Conservation (phyloP, 2,329 filamentous ascomycete genomes). For the Botrytis hyacinthi region DNA sequence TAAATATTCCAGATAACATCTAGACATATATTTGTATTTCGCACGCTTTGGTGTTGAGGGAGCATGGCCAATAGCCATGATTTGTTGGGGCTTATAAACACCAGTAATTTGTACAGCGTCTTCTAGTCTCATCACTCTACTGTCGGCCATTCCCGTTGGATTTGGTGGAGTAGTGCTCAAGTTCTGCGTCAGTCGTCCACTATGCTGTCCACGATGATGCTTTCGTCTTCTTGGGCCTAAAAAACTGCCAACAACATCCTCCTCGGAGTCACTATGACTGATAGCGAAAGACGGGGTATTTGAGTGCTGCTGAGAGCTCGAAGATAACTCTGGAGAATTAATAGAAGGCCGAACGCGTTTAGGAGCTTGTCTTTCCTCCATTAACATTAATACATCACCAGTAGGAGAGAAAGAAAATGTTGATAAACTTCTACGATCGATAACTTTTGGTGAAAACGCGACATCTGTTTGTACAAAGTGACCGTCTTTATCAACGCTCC, state of each 20-base stretch:
- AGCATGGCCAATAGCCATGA: conserved; percentile 60
- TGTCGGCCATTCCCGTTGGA: conserved; percentile 40
- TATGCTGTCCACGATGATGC: conserved; percentile 45
- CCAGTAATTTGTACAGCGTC: conserved; percentile 58
- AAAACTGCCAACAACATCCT: conserved; percentile 61
- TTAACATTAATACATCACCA: conserved; percentile 59
- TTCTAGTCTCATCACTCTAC: conserved; percentile 51
- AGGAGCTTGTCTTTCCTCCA: conserved; percentile 55
- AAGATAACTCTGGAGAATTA: conserved; percentile 32
- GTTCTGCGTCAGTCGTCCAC: conserved; percentile 44
- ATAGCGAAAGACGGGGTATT: conserved; percentile 52
- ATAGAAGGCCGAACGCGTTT: conserved; percentile 44
- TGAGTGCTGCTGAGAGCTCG: conserved; percentile 43
- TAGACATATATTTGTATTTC: conserved; percentile 56
- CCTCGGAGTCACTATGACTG: conserved; percentile 63
- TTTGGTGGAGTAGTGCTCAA: conserved; percentile 56
- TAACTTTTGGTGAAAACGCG: conserved; percentile 59
- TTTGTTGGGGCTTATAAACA: conserved; percentile 57
- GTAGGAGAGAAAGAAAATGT: conserved; percentile 58
- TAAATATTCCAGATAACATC: conserved; percentile 55
- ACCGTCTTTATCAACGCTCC: conserved; percentile 63
- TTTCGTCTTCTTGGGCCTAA: conserved; percentile 48
- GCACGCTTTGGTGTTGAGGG: conserved; percentile 52
- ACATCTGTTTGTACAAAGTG: conserved; percentile 64
- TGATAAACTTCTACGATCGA: conserved; percentile 62